A percentile compares a stretch with the other conserved stretches of the same genome.
Conservation (phyloP, 139 green algal genomes). For the Dunaliella sp. region DNA sequence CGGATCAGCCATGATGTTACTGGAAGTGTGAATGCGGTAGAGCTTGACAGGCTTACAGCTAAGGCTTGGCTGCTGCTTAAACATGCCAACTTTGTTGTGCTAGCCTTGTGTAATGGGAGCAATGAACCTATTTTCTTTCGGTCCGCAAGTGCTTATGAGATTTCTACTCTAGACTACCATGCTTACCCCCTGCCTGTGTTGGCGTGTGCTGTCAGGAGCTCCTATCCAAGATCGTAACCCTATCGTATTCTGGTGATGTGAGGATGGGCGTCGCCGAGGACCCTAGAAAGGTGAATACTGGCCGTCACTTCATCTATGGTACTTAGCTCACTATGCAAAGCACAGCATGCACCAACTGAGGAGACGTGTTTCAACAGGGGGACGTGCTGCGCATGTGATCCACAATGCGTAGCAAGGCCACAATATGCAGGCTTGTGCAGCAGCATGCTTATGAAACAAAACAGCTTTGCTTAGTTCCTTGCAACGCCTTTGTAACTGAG, state of each 20-base stretch:
- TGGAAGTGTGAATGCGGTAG: too few species aligned
- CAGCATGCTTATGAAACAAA: too few species aligned
- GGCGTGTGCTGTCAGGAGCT: too few species aligned
- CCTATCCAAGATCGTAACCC: slow-evolving; percentile 16
- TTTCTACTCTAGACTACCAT: not conserved
- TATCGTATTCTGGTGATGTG: slow-evolving; percentile 87
- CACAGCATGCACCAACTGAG: not conserved
- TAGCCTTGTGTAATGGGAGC: slow-evolving; percentile 46
- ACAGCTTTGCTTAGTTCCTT: too few species aligned
- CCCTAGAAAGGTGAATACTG: slow-evolving; percentile 64
- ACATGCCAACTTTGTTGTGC: too few species aligned
- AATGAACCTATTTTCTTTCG: not conserved
- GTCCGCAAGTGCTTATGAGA: not conserved
- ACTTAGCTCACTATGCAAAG: not conserved
- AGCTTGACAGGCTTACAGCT: too few species aligned
- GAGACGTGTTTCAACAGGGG: not conserved
- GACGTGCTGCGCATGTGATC: not conserved
- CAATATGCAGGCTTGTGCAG: too few species aligned
- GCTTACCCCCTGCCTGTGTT: not conserved
- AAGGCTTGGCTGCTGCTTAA: too few species aligned
- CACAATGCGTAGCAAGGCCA: not conserved
- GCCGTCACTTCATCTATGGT: not conserved
- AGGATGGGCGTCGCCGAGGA: slow-evolving; percentile 83
- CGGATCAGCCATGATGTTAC: too few species aligned
- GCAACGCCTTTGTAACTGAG: too few species aligned